Evolutionary conservation across 306 rosid genomes (phyloP).

Genomic region (Lupinus albus): DNA sequence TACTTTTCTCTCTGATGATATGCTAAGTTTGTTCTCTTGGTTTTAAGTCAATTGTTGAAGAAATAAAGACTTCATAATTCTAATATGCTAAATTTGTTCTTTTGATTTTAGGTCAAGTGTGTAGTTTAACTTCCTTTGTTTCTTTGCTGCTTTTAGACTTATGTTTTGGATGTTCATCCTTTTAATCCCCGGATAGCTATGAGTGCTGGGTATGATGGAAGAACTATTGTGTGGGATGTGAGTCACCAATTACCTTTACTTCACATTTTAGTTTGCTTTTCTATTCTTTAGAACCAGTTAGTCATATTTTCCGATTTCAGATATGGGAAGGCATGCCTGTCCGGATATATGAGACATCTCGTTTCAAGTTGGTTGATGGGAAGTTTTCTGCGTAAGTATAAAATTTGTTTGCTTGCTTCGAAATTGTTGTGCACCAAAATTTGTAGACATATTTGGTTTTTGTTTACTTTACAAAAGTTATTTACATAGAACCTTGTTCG

Average conservation of each 20-base stretch:
- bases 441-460: background rate
- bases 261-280: conserved; percentile 27
- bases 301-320: conserved; percentile 49
- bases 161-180: conserved; percentile 99
- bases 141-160: conserved; percentile 62
- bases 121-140: conserved; percentile 36
- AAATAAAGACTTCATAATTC: background rate
- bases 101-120: background rate
- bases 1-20: background rate
- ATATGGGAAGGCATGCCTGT: conserved; percentile 99
- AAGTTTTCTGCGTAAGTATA: conserved; percentile 96
- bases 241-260: conserved; percentile 56
- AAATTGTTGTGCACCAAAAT: conserved; percentile 17
- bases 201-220: conserved; percentile 99
- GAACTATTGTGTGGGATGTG: conserved; percentile 98
- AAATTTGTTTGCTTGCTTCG: conserved; percentile 10
- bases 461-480: conserved; percentile 2
- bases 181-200: conserved; percentile 97
- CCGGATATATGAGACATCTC: conserved; percentile 71
- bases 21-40: conserved; percentile 16
- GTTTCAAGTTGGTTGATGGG: conserved; percentile 91
- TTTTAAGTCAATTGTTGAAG: background rate
- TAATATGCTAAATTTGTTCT: background rate
- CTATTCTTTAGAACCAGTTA: conserved; percentile 32
- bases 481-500: conserved; percentile 9